These are phyloP conservation scores for Monosporascus sp. DNA, from an alignment of 2,329 filamentous ascomycete species.

Conservation along the genomic window DNA sequence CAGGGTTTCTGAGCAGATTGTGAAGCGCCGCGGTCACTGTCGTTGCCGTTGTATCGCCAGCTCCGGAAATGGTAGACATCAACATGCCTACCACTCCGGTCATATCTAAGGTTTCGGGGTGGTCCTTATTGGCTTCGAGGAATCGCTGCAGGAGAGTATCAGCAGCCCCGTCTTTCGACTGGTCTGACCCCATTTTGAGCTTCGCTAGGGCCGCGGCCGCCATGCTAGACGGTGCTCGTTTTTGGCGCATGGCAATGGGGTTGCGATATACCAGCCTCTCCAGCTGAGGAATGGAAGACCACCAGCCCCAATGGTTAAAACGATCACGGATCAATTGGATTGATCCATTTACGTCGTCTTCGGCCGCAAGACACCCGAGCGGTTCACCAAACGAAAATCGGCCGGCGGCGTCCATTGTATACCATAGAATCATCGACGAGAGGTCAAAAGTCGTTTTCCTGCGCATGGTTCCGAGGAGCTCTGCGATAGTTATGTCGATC, in stretches of 20 bases:
- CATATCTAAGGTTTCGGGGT: constrained; percentile 14
- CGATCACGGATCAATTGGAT: constrained; percentile 19
- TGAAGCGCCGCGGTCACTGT: constrained; percentile 8
- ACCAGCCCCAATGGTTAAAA: constrained; percentile 18
- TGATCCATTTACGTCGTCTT: constrained; percentile 15
- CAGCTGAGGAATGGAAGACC: constrained; percentile 16
- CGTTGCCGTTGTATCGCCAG: constrained; percentile 19
- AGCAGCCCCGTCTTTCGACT: constrained; percentile 1
- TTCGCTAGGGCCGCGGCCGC: constrained; percentile 11
- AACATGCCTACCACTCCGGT: constrained; percentile 16
- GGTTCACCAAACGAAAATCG: constrained; percentile 18
- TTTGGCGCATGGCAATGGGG: constrained; percentile 12
- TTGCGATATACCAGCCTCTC: constrained; percentile 20
- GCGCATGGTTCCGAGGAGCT: constrained; percentile 10
- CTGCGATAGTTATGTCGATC: constrained; percentile 17
- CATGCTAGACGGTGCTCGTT: constrained; percentile 14
- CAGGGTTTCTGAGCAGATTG: constrained; percentile 42
- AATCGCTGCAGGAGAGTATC: constrained; percentile 17
- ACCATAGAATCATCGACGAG: constrained; percentile 14
- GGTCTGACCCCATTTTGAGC: constrained; percentile 6
- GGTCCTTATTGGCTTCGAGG: constrained; percentile 14
- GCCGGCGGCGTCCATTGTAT: constrained; percentile 17
- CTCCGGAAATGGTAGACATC: constrained; percentile 20
- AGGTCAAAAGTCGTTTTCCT: constrained; percentile 14
- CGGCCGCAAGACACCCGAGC: constrained; percentile 15